A percentile compares a stretch with the other conserved stretches of the same genome.
Evolutionary conservation across 441 rosid genomes (phyloP).

Genomic region (Iberis amara): DNA sequence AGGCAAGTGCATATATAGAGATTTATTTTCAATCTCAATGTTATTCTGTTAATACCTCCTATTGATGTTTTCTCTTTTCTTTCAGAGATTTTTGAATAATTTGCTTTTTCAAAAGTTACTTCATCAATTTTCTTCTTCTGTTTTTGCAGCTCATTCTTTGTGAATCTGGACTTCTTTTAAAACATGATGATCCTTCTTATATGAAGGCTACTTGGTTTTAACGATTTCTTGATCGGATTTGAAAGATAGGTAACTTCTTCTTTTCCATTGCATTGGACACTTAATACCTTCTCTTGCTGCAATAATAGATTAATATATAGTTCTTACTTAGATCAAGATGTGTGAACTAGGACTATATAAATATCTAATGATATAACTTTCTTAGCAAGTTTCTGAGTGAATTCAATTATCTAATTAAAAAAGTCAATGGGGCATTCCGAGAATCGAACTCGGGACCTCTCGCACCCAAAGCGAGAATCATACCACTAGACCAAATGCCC

Average conservation of each 20-base stretch:
- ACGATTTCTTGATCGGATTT: background rate
- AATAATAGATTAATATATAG: background rate
- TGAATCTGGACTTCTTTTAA: background rate
- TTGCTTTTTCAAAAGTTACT: no score
- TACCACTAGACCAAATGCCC: slow-evolving; percentile 52
- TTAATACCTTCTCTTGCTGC: background rate
- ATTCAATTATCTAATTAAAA: no score
- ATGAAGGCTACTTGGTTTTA: background rate
- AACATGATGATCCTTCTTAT: background rate
- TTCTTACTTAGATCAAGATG: background rate
- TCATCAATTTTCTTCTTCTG: no score
- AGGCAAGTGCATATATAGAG: no score
- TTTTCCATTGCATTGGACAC: background rate
- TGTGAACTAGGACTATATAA: background rate
- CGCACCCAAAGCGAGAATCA: slow-evolving; percentile 84
- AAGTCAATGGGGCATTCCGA: slow-evolving; percentile 20
- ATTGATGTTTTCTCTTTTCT: no score
- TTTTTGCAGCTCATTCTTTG: background rate
- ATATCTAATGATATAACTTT: no score
- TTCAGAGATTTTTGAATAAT: no score
- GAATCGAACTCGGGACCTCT: slow-evolving; percentile 81
- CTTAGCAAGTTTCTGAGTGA: no score
- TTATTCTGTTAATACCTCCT: no score
- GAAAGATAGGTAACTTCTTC: background rate
- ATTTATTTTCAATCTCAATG: no score